Conservation (phyloP, 805 yeast genomes). For the Sungouiella thailandica region DNA sequence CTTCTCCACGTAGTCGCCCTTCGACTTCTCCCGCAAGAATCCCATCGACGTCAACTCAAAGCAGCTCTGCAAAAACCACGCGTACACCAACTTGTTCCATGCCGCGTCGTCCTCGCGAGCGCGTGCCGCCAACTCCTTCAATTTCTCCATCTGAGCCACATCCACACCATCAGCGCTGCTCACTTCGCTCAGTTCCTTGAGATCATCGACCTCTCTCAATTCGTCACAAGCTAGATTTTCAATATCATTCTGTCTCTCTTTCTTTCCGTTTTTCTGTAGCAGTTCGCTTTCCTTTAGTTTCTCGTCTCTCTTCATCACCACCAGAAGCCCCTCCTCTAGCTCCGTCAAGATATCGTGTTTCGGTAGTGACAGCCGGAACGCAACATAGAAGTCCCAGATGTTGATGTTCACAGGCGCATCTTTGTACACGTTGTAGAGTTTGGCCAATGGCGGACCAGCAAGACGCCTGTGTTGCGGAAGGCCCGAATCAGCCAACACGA, state of each 20-base stretch:
- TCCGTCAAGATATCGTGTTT: conserved; percentile 19
- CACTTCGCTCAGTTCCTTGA: no score
- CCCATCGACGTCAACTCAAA: conserved; percentile 70
- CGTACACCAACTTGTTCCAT: conserved; percentile 61
- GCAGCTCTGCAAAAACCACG: conserved; percentile 73
- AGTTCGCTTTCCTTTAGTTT: not conserved
- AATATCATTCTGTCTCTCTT: not conserved
- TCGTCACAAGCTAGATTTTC: no score
- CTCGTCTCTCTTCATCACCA: no score
- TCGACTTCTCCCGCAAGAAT: conserved; percentile 55
- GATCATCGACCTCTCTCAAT: no score
- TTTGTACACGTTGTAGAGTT: conserved; percentile 63
- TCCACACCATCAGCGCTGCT: no score
- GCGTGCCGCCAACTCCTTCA: not conserved
- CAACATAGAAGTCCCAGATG: conserved; percentile 59
- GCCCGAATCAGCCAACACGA: conserved; percentile 5
- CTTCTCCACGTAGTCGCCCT: conserved; percentile 65
- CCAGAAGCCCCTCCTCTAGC: not conserved
- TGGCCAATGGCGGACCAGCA: conserved; percentile 18
- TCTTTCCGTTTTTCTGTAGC: no score
- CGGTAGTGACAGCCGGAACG: conserved; percentile 50
- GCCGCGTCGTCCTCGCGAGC: conserved; percentile 12
- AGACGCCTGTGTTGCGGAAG: conserved; percentile 5
- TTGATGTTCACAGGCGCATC: conserved; percentile 73
- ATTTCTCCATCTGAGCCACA: not conserved